Conservation (phyloP, 345 rosid genomes). For the Alliaria petiolata region DNA sequence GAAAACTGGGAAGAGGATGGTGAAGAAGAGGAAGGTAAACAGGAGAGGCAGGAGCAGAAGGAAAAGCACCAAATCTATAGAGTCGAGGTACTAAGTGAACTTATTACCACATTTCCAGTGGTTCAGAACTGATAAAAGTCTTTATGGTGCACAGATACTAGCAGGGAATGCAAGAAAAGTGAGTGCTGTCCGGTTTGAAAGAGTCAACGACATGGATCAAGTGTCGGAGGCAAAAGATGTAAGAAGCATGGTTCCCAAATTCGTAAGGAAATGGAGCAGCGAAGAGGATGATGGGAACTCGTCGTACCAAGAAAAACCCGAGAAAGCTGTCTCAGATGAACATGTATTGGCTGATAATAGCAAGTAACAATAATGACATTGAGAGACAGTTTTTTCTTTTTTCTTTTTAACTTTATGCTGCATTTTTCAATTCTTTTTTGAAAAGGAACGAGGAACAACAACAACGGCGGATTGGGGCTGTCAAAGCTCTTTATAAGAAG, state of each 20-base stretch:
- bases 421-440: conserved; percentile 21
- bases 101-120: background rate
- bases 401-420: background rate
- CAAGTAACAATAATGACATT: conserved; percentile 30
- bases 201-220: conserved; percentile 51
- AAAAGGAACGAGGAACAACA: conserved; percentile 4
- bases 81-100: conserved; percentile 60
- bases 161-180: conserved; percentile 99
- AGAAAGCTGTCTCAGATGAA: conserved; percentile 42
- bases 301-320: conserved; percentile 31
- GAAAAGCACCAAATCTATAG: conserved; percentile 71
- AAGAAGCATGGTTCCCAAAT: conserved; percentile 64
- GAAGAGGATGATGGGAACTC: conserved; percentile 57
- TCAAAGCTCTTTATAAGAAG: conserved; percentile 13
- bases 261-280: conserved; percentile 72
- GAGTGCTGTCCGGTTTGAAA: conserved; percentile 81
- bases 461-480: background rate
- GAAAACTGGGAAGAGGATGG: conserved; percentile 68
- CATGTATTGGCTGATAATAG: conserved; percentile 47
- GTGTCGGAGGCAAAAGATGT: conserved; percentile 59
- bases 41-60: conserved; percentile 61
- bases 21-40: conserved; percentile 55
- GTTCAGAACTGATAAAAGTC: conserved; percentile 5
- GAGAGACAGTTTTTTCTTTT: background rate
- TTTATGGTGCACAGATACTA: conserved; percentile 54